Evolutionary conservation across 257 asterid species (phyloP).

Genomic region (Echites panduratus): DNA sequence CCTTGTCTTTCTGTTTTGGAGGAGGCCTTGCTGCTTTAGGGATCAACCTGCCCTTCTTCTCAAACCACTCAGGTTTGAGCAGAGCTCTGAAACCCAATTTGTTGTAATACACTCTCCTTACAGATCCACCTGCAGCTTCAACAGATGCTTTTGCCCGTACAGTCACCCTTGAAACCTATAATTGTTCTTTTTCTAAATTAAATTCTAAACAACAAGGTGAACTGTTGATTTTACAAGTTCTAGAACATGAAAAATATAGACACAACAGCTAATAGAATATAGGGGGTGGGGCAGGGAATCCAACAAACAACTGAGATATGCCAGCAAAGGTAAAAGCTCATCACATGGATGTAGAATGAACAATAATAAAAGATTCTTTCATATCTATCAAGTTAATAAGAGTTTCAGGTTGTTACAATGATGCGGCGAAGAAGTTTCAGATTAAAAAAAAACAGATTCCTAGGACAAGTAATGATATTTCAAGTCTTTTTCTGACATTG

Average conservation of each 20-base stretch:
- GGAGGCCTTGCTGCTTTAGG: slow-evolving; percentile 95
- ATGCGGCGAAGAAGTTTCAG: not conserved
- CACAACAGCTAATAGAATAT: no score
- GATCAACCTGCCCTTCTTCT: slow-evolving; percentile 86
- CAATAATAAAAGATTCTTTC: not conserved
- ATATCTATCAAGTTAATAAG: not conserved
- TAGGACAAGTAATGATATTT: not conserved
- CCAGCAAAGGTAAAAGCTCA: not conserved
- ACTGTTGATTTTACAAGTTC: not conserved
- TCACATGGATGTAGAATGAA: not conserved
- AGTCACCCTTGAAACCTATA: slow-evolving; percentile 85
- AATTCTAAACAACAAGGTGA: not conserved
- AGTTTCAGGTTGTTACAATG: no score
- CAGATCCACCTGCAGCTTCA: slow-evolving; percentile 88
- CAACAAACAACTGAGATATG: not conserved
- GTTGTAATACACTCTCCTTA: slow-evolving; percentile 86
- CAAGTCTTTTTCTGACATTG: not conserved
- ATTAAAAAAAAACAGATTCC: not conserved
- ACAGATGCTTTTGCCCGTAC: slow-evolving; percentile 92
- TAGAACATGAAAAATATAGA: not conserved
- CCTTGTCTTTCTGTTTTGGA: slow-evolving; percentile 73
- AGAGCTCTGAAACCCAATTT: slow-evolving; percentile 76
- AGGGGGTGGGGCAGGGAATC: not conserved
- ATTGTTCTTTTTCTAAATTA: not conserved
- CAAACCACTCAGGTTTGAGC: slow-evolving; percentile 93